A percentile compares a stretch with the other conserved stretches of the same genome.
Conservation (phyloP, 108 stramenopile species). For the Phaeodactylum tricornutum region DNA sequence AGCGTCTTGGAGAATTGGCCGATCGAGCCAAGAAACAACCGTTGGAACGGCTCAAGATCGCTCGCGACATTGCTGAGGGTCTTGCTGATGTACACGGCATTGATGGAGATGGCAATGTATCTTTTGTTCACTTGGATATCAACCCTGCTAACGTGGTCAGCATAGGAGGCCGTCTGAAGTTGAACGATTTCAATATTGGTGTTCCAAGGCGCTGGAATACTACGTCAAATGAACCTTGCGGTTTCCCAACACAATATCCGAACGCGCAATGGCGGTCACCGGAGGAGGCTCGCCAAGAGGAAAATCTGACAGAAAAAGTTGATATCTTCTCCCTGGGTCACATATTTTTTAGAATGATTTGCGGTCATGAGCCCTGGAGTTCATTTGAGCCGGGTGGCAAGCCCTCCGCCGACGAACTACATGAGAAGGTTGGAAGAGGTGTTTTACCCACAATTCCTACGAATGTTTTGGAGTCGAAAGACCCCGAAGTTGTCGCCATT, state of each 20-base stretch:
- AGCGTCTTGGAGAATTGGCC: constrained; percentile 41
- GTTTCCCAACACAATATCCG: constrained; percentile 58
- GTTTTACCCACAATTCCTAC: constrained; percentile 42
- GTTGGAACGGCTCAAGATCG: constrained; percentile 39
- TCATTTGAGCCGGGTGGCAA: constrained; percentile 49
- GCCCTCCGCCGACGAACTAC: constrained; percentile 37
- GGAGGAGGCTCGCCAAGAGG: constrained; percentile 51
- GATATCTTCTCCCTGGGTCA: constrained; percentile 75
- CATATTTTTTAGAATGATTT: constrained; percentile 66
- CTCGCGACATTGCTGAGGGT: constrained; percentile 50
- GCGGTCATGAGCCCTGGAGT: constrained; percentile 65
- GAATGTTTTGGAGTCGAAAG: constrained; percentile 22
- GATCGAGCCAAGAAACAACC: constrained; percentile 49
- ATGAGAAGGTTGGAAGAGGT: constrained; percentile 35
- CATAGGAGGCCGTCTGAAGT: constrained; percentile 39
- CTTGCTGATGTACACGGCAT: constrained; percentile 62
- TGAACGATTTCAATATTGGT: constrained; percentile 78
- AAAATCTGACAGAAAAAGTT: constrained; percentile 58
- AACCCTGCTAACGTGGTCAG: constrained; percentile 67
- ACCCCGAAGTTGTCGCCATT: constrained; percentile 51
- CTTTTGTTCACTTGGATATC: constrained; percentile 68
- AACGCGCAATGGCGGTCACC: constrained; percentile 71
- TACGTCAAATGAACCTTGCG: constrained; percentile 42
- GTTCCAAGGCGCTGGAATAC: constrained; percentile 54
- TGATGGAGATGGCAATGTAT: constrained; percentile 46